A percentile compares a stretch with the other conserved stretches of the same genome.
phyloP scores from a whole-genome alignment of 306 rosid species.

The Dalbergia cultrata region DNA sequence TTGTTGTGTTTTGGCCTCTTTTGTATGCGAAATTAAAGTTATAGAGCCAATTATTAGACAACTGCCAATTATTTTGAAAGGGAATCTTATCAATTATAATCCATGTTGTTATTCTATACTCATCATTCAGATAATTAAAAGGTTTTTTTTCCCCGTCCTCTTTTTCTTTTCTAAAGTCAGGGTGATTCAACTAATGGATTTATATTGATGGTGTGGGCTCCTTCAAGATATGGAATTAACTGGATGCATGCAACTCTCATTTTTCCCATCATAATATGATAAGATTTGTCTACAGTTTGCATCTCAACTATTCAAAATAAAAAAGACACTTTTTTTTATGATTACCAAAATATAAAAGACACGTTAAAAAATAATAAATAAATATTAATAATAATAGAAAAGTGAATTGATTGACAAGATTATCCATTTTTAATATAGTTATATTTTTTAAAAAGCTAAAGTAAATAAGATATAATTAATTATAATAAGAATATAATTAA shows the following conservation, averaged over 20 bases:
- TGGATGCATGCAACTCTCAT: conserved; percentile 8
- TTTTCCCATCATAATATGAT: conserved; percentile 5
- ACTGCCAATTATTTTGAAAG: conserved; percentile 40
- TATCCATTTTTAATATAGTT: too few species aligned
- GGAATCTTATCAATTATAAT: conserved; percentile 51
- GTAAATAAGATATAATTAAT: too few species aligned
- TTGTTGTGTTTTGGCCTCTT: conserved; percentile 23
- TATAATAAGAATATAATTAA: too few species aligned
- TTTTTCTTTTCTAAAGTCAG: background rate
- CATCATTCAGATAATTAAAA: conserved; percentile 3
- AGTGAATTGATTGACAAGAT: too few species aligned
- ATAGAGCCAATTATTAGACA: conserved; percentile 42
- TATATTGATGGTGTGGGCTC: conserved; percentile 7
- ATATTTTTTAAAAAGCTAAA: too few species aligned
- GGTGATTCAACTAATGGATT: background rate
- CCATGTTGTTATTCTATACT: conserved; percentile 17
- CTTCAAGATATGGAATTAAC: conserved; percentile 3
- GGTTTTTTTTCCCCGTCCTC: background rate
- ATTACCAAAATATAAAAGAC: too few species aligned
- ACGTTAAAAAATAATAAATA: too few species aligned
- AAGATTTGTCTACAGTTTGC: background rate
- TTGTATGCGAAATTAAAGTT: conserved; percentile 4
- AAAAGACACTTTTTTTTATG: too few species aligned
- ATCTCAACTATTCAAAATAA: too few species aligned
- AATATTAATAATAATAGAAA: too few species aligned